These are phyloP conservation scores for Dendrostoma leiphaemia DNA, from an alignment of 2,329 filamentous ascomycete species.

Conservation along the genomic window DNA sequence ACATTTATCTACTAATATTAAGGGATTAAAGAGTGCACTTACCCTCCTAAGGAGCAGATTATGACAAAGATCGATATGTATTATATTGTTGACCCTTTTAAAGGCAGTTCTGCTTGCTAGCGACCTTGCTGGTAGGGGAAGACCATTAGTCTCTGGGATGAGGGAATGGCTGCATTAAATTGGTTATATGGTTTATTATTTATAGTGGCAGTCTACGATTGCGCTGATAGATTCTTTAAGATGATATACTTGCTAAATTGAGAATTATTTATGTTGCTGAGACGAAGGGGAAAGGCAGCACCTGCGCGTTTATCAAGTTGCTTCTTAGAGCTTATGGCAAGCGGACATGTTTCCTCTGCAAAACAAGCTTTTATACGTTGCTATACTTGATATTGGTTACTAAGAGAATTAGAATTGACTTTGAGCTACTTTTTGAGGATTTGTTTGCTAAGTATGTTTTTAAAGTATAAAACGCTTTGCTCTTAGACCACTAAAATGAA, in stretches of 20 bases:
- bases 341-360: slow-evolving; percentile 21
- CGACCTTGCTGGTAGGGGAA: not conserved
- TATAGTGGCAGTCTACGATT: not conserved
- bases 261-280: slow-evolving; percentile 75
- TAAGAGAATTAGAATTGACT: slow-evolving; percentile 81
- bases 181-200: not conserved
- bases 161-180: not conserved
- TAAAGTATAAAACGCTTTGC: slow-evolving; percentile 71
- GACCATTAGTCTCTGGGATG: not conserved
- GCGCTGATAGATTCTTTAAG: not conserved
- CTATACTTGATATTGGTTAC: slow-evolving; percentile 81
- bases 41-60: not conserved
- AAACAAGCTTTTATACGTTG: slow-evolving; percentile 76
- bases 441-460: slow-evolving; percentile 78
- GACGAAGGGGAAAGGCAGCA: slow-evolving; percentile 92
- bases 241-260: not conserved
- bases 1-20: not conserved
- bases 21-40: not conserved
- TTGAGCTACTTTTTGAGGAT: slow-evolving; percentile 63
- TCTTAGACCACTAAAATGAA: slow-evolving; percentile 40
- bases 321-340: slow-evolving; percentile 52
- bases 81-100: not conserved
- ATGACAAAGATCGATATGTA: not conserved
- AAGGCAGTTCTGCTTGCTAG: not conserved
- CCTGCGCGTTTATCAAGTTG: slow-evolving; percentile 77